phyloP scores from a whole-genome alignment of 179 eudicot species.

The Drosera spatulata region DNA sequence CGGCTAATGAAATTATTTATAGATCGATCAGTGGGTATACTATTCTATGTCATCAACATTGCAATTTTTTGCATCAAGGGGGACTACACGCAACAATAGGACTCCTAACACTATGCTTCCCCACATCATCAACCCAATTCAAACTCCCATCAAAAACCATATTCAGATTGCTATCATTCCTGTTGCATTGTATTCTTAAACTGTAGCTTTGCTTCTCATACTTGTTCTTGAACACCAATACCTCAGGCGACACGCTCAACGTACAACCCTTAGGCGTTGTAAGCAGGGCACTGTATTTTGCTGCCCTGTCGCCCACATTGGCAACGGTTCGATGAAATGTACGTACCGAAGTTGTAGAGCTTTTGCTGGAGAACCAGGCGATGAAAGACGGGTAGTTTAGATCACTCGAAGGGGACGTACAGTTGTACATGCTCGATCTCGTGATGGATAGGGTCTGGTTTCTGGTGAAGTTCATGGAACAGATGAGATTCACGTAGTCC shows the following conservation, averaged over 20 bases:
- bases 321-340: conserved; percentile 49
- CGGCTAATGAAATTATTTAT: too few species aligned
- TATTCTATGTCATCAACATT: too few species aligned
- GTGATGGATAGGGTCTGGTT: conserved; percentile 17
- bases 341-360: conserved; percentile 2
- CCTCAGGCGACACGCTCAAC: conserved; percentile 28
- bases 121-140: conserved; percentile 38
- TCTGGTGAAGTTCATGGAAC: conserved; percentile 21
- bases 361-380: conserved; percentile 2
- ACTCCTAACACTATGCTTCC: conserved; percentile 42
- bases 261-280: conserved; percentile 14
- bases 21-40: too few species aligned
- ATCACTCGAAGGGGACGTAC: conserved; percentile 19
- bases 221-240: conserved; percentile 26
- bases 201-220: conserved; percentile 48
- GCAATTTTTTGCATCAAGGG: too few species aligned
- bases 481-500: conserved; percentile 28
- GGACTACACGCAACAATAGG: conserved; percentile 33
- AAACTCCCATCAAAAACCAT: conserved; percentile 2
- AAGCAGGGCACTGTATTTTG: conserved; percentile 19
- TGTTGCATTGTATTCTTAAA: conserved; percentile 21
- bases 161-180: not conserved
- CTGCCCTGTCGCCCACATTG: conserved; percentile 29
- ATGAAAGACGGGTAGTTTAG: conserved; percentile 31
- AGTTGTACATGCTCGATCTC: conserved; percentile 8